phyloP scores from a whole-genome alignment of 2,329 filamentous ascomycete species.

The Truncatella angustata region DNA sequence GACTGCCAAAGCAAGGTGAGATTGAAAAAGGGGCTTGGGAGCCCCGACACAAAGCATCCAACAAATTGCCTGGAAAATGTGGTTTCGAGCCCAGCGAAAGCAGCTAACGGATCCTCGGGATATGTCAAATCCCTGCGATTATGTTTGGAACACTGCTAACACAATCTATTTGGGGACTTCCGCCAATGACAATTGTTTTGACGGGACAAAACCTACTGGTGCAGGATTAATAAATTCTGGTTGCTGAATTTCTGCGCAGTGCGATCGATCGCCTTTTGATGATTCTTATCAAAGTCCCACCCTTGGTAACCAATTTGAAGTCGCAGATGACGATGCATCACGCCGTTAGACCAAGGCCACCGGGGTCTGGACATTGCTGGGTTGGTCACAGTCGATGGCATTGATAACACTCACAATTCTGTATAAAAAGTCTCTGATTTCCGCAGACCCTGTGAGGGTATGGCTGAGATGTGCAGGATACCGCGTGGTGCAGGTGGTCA shows the following conservation, averaged over 20 bases:
- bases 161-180: neutral
- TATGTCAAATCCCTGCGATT: neutral
- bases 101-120: neutral
- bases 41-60: neutral
- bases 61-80: neutral
- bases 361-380: too few species aligned
- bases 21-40: neutral
- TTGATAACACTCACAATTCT: too few species aligned
- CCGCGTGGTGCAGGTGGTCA: too few species aligned
- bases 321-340: too few species aligned
- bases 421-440: too few species aligned
- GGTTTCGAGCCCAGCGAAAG: neutral
- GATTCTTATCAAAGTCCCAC: too few species aligned
- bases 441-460: too few species aligned
- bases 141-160: neutral
- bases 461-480: too few species aligned
- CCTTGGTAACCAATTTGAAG: too few species aligned
- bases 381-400: too few species aligned
- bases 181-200: neutral
- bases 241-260: neutral
- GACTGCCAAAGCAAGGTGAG: neutral
- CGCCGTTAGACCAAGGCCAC: too few species aligned
- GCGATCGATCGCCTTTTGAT: too few species aligned
- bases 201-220: neutral
- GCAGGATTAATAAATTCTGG: neutral